Conservation (phyloP, 805 yeast genomes). For the Cyberlindnera suaveolens region DNA sequence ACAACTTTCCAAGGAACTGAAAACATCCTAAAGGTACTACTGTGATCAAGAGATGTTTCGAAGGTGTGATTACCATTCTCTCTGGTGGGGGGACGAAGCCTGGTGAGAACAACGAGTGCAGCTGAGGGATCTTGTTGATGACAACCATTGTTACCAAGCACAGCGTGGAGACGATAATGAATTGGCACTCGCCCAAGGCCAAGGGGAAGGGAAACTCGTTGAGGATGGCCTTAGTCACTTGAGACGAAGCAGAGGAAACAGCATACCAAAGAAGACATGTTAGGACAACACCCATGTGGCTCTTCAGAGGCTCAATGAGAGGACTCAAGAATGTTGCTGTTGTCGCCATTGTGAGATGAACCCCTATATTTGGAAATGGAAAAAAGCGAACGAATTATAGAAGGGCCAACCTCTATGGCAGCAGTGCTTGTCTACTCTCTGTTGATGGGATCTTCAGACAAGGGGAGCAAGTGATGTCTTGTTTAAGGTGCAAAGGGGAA, state of each 20-base stretch:
- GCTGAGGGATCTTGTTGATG: slow-evolving; percentile 26
- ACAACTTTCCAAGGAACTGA: slow-evolving; percentile 59
- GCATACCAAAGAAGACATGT: slow-evolving; percentile 54
- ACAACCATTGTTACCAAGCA: slow-evolving; percentile 34
- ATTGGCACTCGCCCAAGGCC: slow-evolving; percentile 61
- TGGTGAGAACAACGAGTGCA: slow-evolving; percentile 38
- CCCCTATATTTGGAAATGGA: too few species aligned
- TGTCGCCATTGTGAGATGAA: too few species aligned
- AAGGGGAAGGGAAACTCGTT: slow-evolving; percentile 53
- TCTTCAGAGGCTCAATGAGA: slow-evolving; percentile 1
- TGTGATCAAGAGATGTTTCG: slow-evolving; percentile 36
- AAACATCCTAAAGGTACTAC: slow-evolving; percentile 60
- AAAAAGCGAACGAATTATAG: too few species aligned
- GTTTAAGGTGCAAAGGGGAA: too few species aligned
- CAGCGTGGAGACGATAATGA: slow-evolving; percentile 41
- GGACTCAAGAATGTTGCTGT: neutral
- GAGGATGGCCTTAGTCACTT: slow-evolving; percentile 51
- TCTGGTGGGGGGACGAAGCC: slow-evolving; percentile 44
- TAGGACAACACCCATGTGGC: slow-evolving; percentile 11
- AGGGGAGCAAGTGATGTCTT: too few species aligned
- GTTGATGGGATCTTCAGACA: too few species aligned
- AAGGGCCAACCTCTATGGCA: too few species aligned
- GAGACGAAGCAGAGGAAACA: slow-evolving; percentile 59
- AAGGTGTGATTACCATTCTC: slow-evolving; percentile 25
- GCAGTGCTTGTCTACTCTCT: too few species aligned